These are phyloP conservation scores for Candida buenavistaensis DNA, from an alignment of 1,139 yeast genomes.

Conservation along the genomic window DNA sequence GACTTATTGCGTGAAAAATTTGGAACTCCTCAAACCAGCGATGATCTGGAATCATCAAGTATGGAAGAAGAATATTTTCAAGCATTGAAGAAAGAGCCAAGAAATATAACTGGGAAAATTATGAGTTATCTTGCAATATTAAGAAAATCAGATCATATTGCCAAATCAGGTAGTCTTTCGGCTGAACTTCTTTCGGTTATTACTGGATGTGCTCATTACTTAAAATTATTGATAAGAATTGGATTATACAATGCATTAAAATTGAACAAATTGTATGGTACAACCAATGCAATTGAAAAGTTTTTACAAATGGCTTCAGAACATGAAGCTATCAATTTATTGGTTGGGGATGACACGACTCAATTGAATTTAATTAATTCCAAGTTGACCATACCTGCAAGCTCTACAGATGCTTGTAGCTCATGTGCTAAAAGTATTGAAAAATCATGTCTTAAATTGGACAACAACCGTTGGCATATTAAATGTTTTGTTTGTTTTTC, in stretches of 20 bases:
- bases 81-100: slow-evolving; percentile 69
- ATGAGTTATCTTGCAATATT: slow-evolving; percentile 77
- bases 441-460: slow-evolving; percentile 67
- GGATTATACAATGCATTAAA: slow-evolving; percentile 77
- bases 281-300: slow-evolving; percentile 61
- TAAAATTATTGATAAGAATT: slow-evolving; percentile 78
- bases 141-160: slow-evolving; percentile 51
- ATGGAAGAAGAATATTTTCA: slow-evolving; percentile 26
- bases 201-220: slow-evolving; percentile 90
- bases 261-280: slow-evolving; percentile 57
- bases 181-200: slow-evolving; percentile 71
- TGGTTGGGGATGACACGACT: slow-evolving; percentile 11
- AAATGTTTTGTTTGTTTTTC: slow-evolving; percentile 66
- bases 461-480: slow-evolving; percentile 76
- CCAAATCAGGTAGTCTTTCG: slow-evolving; percentile 60
- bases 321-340: slow-evolving; percentile 12
- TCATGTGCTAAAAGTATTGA: slow-evolving; percentile 78
- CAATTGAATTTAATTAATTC: slow-evolving; percentile 30
- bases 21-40: slow-evolving; percentile 6
- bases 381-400: slow-evolving; percentile 46
- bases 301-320: slow-evolving; percentile 48
- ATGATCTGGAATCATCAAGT: slow-evolving; percentile 17
- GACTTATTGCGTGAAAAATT: slow-evolving; percentile 8
- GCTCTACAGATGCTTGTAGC: slow-evolving; percentile 77
- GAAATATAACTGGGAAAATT: slow-evolving; percentile 77